These are phyloP conservation scores for Artemisia argyi DNA, from an alignment of 129 eudicot species.

Conservation along the genomic window DNA sequence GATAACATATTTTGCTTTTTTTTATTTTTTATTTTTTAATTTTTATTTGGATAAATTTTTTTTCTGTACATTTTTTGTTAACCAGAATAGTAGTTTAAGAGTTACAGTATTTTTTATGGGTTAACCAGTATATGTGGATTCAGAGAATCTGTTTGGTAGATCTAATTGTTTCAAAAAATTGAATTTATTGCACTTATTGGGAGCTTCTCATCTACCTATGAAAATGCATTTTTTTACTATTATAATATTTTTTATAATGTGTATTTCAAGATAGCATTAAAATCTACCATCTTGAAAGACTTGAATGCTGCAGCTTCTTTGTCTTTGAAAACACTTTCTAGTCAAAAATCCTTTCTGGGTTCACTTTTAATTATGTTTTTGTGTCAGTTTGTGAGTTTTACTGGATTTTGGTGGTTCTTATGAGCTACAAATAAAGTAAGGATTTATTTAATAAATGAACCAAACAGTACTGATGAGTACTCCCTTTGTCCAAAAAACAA, in stretches of 20 bases:
- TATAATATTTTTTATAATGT: conserved; percentile 1
- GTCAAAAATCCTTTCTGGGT: conserved; percentile 29
- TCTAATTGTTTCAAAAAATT: conserved; percentile 31
- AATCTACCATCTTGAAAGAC: conserved; percentile 22
- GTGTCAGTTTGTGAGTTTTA: conserved; percentile 20
- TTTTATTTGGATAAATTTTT: neutral
- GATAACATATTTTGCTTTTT: no score
- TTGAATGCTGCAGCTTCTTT: conserved; percentile 31
- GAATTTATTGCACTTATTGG: conserved; percentile 26
- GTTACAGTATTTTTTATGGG: neutral
- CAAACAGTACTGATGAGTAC: neutral
- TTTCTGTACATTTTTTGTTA: neutral
- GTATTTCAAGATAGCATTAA: conserved; percentile 26
- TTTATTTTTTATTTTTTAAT: no score
- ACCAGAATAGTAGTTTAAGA: neutral
- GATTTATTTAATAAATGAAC: conserved; percentile 11
- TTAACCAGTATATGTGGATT: conserved; percentile 18
- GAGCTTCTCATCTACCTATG: conserved; percentile 29
- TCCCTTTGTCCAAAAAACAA: neutral
- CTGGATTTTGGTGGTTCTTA: conserved; percentile 7
- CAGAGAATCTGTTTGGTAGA: conserved; percentile 25
- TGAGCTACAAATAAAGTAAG: conserved; percentile 16
- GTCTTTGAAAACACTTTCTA: conserved; percentile 19
- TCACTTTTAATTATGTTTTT: conserved; percentile 19
- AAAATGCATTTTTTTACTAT: neutral